Evolutionary conservation across 192 early-diverging fungal genomes (phyloP).

Genomic region (Fimicolochytrium jonesii): DNA sequence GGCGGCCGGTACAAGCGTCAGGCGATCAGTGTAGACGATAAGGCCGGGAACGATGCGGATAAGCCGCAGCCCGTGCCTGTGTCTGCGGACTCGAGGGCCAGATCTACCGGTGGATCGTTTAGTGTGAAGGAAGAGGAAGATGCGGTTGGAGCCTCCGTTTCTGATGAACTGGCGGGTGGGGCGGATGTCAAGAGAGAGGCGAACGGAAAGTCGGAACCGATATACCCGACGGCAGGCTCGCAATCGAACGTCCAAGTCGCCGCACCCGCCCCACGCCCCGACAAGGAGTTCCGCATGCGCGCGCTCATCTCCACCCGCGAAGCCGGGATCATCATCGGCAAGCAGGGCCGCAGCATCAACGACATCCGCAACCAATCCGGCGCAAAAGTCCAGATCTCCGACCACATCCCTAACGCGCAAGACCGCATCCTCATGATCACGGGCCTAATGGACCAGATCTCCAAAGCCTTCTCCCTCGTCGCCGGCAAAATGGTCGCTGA

Average conservation of each 20-base stretch:
- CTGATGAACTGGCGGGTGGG: not conserved
- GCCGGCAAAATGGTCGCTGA: constrained; percentile 43
- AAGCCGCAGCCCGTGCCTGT: too few relatives aligned
- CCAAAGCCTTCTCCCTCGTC: constrained; percentile 74
- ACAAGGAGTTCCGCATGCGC: constrained; percentile 48
- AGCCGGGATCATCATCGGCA: constrained; percentile 73
- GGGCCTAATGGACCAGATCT: constrained; percentile 38
- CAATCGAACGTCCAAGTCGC: not conserved
- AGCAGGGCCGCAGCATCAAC: constrained; percentile 81
- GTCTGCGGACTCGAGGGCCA: too few relatives aligned
- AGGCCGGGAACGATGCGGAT: not conserved
- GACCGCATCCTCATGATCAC: constrained; percentile 64
- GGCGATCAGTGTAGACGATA: constrained; percentile 17
- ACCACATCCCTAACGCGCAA: constrained; percentile 78
- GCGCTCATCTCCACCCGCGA: constrained; percentile 92
- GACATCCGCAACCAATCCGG: constrained; percentile 80
- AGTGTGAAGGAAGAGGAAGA: not conserved
- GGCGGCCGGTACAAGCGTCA: constrained; percentile 35
- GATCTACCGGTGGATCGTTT: too few relatives aligned
- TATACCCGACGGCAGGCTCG: not conserved
- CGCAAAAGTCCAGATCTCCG: constrained; percentile 90
- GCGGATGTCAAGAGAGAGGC: not conserved
- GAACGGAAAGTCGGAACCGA: not conserved
- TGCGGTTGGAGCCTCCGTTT: not conserved
- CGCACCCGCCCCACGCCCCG: not conserved